Evolutionary conservation across 139 green algal species (phyloP), one percentile per base, ranked within the genome.

Genomic region (Micractinium conductrix): DNA sequence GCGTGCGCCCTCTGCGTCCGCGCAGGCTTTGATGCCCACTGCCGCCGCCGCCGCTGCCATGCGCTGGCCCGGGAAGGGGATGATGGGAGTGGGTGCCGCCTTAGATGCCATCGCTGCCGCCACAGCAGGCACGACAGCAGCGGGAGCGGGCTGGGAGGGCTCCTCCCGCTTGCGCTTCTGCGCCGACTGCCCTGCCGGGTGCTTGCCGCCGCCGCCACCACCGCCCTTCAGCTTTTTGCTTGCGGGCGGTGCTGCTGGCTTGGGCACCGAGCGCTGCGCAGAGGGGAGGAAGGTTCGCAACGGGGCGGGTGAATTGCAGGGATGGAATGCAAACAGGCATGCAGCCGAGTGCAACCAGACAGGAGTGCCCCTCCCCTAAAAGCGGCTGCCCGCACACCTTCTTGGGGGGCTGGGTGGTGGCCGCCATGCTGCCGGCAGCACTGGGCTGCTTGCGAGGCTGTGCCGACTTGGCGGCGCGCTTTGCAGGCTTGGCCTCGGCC

Each of bases 1-100:
- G 37, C 22, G 37, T 1, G 50, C 35, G 2, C 53, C 55, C 53
- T 81, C 75, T 19, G 53, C 78, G 24, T 30, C 78, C 10, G 62
- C 78, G 28, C 62, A 74, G 17, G 78, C 78, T 62, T 62, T 84
- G 42, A 74, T 84, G 30, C 62, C 78, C 0, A n/a, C 60, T 24
- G 35, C 10, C 43, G 62, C 62, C 42, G 42, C 42, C 42, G 44
- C 62, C 0, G 78, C 75, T 21, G 75, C 75, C 5, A 38, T 55
- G 1, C 75, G 75, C 53, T 71, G 55, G 22, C 37, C 24, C 24
- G n/a, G n/a, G n/a, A n/a, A n/a, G n/a, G n/a, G n/a, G n/a, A n/a
- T n/a, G 33, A 30, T 4, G 9, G 68, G 38, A 22, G 38, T 21
- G 30, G 69, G 19, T n/a, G 5, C 69, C 17, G 73, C 73, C 10